Evolutionary conservation across 345 rosid species (phyloP).

Genomic region (Murraya koenigii): DNA sequence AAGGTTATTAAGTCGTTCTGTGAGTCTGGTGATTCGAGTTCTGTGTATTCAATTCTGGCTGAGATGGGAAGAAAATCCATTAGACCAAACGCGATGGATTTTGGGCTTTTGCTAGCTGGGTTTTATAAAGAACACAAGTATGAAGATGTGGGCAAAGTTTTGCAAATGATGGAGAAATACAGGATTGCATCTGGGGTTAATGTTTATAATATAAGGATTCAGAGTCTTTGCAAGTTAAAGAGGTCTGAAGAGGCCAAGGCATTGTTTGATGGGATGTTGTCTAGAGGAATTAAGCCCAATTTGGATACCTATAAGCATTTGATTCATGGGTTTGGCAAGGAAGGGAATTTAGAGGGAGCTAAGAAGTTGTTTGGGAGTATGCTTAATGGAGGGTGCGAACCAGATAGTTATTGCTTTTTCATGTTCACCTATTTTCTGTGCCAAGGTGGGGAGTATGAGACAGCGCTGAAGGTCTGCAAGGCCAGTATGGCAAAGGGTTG

Average conservation of each 20-base stretch:
- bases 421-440: slow-evolving; percentile 57
- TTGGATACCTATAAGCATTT: slow-evolving; percentile 43
- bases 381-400: slow-evolving; percentile 44
- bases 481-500: slow-evolving; percentile 67
- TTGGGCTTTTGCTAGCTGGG: slow-evolving; percentile 57
- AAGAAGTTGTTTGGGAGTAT: slow-evolving; percentile 61
- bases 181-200: slow-evolving; percentile 36
- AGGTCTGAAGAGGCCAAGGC: slow-evolving; percentile 58
- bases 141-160: slow-evolving; percentile 68
- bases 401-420: slow-evolving; percentile 53
- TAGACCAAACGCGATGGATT: slow-evolving; percentile 46
- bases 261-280: slow-evolving; percentile 56
- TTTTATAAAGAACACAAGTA: slow-evolving; percentile 69
- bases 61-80: slow-evolving; percentile 75
- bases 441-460: slow-evolving; percentile 59
- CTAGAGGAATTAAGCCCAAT: slow-evolving; percentile 46
- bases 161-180: slow-evolving; percentile 57
- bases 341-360: slow-evolving; percentile 61
- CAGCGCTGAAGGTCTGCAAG: slow-evolving; percentile 51
- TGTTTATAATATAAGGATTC: slow-evolving; percentile 59
- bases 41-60: slow-evolving; percentile 55
- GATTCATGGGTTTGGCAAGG: slow-evolving; percentile 75
- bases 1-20: slow-evolving; percentile 62
- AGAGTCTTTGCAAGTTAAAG: slow-evolving; percentile 59
- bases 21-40: slow-evolving; percentile 61